Percentiles rank a stretch among this genome's conserved stretches.
phyloP scores from a whole-genome alignment of 73 alveolate genomes.

The Tetrahymena malaccensis region DNA sequence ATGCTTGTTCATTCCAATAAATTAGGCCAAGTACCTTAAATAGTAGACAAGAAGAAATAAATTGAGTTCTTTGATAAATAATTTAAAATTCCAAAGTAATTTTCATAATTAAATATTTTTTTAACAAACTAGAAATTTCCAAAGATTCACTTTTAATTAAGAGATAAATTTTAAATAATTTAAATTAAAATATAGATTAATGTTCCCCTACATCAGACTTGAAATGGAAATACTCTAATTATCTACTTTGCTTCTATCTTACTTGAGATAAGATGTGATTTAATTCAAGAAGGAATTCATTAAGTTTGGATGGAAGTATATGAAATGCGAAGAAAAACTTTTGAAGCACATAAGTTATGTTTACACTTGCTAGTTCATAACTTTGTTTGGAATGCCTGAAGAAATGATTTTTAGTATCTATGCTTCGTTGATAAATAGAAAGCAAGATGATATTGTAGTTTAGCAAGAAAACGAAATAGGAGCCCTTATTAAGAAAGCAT shows the following conservation, averaged over 20 bases:
- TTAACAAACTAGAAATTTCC: no score
- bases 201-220: not conserved
- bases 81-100: not conserved
- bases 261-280: not conserved
- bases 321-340: not conserved
- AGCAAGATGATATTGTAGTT: not conserved
- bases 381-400: not conserved
- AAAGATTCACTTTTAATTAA: no score
- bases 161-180: not conserved
- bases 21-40: not conserved
- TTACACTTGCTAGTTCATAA: not conserved
- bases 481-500: not conserved
- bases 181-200: not conserved
- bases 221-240: not conserved
- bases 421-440: not conserved
- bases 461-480: not conserved
- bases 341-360: not conserved
- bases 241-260: not conserved
- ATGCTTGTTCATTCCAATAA: not conserved
- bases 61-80: not conserved
- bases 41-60: not conserved
- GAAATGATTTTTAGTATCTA: not conserved
- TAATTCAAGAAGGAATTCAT: not conserved
- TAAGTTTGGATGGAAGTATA: not conserved
- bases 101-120: not conserved